Conservation (phyloP, 192 early-diverging fungal genomes). For the Backusella morwellensis region DNA sequence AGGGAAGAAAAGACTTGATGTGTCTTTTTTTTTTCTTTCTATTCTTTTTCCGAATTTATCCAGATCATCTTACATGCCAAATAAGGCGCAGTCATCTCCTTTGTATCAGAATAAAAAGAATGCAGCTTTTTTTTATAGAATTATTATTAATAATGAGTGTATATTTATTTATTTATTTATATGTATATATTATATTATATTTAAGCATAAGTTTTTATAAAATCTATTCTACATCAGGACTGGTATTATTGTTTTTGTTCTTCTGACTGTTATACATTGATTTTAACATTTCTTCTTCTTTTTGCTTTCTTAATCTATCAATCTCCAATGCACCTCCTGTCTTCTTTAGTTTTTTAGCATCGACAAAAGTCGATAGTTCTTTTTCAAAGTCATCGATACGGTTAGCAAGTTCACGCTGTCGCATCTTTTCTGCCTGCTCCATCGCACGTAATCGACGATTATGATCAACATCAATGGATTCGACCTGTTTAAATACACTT, state of each 20-base stretch:
- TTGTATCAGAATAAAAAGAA: background rate
- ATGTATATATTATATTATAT: background rate
- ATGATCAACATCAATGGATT: conserved; percentile 66
- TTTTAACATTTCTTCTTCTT: conserved; percentile 63
- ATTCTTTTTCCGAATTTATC: background rate
- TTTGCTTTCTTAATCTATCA: conserved; percentile 67
- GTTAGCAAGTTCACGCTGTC: conserved; percentile 65
- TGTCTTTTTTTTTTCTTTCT: background rate
- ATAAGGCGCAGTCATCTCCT: background rate
- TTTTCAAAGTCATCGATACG: conserved; percentile 77
- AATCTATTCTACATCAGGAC: background rate
- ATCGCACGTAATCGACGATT: conserved; percentile 64
- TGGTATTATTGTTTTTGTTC: background rate
- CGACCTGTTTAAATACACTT: conserved; percentile 67
- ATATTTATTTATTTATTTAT: too few species aligned
- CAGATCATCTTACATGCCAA: background rate
- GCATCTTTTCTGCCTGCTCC: conserved; percentile 60
- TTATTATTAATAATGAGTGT: background rate
- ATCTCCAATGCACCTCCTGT: conserved; percentile 75
- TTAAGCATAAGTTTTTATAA: background rate
- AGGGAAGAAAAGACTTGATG: background rate
- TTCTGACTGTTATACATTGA: conserved; percentile 33
- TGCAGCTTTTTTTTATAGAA: background rate
- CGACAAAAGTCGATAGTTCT: conserved; percentile 68
- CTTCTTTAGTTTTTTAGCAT: conserved; percentile 62